These are phyloP conservation scores for Biscogniauxia mediterranea DNA, from an alignment of 2,329 filamentous ascomycete species.

Conservation along the genomic window DNA sequence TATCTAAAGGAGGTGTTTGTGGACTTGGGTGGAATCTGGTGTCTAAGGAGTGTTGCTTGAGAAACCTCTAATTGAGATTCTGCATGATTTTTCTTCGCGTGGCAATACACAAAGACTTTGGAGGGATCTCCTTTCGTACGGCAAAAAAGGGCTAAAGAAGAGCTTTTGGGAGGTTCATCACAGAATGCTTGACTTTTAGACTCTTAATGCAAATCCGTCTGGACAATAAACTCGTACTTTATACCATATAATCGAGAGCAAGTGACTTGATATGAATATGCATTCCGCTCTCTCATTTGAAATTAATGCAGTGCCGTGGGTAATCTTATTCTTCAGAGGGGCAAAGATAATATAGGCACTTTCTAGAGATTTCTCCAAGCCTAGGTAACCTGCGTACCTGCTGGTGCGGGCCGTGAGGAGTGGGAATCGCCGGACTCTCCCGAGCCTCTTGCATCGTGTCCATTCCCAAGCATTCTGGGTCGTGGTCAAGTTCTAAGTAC, in stretches of 20 bases:
- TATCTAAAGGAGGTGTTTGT: conserved; percentile 44
- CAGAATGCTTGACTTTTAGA: conserved; percentile 52
- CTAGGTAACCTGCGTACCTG: not conserved
- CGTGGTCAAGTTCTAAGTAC: not conserved
- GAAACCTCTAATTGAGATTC: conserved; percentile 44
- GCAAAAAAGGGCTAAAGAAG: conserved; percentile 38
- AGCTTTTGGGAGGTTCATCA: conserved; percentile 48
- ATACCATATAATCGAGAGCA: conserved; percentile 11
- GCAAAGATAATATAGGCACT: not conserved
- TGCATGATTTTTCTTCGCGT: conserved; percentile 52
- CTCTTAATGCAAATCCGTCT: conserved; percentile 55
- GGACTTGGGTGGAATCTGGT: conserved; percentile 52
- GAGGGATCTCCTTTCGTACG: conserved; percentile 32
- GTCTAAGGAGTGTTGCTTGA: conserved; percentile 63
- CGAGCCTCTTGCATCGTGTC: not conserved
- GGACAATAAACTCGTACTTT: conserved; percentile 52
- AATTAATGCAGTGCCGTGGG: not conserved
- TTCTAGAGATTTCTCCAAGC: not conserved
- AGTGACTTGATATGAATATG: conserved; percentile 1
- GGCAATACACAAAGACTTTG: conserved; percentile 42
- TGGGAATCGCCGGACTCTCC: not conserved
- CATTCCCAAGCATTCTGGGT: not conserved
- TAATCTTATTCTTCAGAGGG: not conserved
- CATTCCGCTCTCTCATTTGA: conserved; percentile 4
- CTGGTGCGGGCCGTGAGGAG: too few species aligned